Evolutionary conservation across 305 asterid species (phyloP), one percentile per base, ranked within the genome.

Genomic region (Rubia occidens): DNA sequence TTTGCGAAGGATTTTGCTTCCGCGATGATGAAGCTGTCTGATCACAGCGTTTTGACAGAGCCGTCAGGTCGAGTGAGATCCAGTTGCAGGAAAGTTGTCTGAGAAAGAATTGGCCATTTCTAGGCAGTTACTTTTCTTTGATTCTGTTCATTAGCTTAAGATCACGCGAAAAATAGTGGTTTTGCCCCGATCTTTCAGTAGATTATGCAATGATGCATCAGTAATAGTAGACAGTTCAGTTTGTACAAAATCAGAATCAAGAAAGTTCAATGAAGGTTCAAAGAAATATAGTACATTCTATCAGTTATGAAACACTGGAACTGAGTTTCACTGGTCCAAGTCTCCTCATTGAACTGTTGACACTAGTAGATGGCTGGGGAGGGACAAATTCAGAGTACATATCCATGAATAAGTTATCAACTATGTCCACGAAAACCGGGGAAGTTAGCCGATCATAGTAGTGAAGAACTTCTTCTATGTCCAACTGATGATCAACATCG

Each of bases 11-110:
- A 91, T 58, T 91, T 89, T 69, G 87, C 87, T 35, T 80, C 54
- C 62, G 55, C 87, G 10, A 91, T 89, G 97, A 80, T 80, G 67
- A 91, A 89, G 79, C 91, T 91, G 14, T 86, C 96, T 39, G 82
- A 79, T 73, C 81, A 77, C 49, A 72, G 69, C 56, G 85, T 81
- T 47, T 75, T 81, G 62, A 80, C 83, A 32, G 80, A 77, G 32
- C 79, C 86, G 1, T 47, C 37, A 74, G 95, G 95, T 1, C 82
- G 80, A 78, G 88, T 91, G 71, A 83, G 96, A 60, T 73, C 68
- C 70, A 77, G 81, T 64, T 91, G 96, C 72, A 56, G 88, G 58
- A 80, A 63, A 74, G 81, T 82, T 51, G 83, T 71, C 77, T 82
- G 70, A 78, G 53, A 69, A 60, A 42, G 47, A 32, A 17, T 45